These are phyloP conservation scores for Austroboletus eburneus DNA, from an alignment of 768 basidiomycete genomes.

Conservation along the genomic window DNA sequence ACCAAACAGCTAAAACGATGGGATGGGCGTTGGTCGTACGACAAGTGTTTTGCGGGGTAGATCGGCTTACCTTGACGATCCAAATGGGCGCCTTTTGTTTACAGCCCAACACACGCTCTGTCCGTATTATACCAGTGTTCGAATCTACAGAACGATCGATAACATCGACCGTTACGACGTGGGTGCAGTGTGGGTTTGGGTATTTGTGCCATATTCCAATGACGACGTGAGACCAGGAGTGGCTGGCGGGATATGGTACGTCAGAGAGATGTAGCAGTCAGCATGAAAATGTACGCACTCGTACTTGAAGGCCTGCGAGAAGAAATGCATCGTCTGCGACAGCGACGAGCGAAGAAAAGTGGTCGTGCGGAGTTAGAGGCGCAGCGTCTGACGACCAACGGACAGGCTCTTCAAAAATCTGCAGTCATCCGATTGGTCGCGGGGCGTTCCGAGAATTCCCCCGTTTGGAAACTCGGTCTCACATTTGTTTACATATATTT, in stretches of 20 bases:
- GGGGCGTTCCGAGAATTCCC: slow-evolving; percentile 7
- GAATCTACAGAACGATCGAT: slow-evolving; percentile 82
- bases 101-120: slow-evolving; percentile 85
- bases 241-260: slow-evolving; percentile 42
- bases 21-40: slow-evolving; percentile 1
- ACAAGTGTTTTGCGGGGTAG: slow-evolving; percentile 1
- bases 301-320: slow-evolving; percentile 79
- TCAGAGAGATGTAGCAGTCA: slow-evolving; percentile 4
- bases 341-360: slow-evolving; percentile 16
- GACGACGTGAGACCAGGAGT: slow-evolving; percentile 87
- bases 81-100: slow-evolving; percentile 89
- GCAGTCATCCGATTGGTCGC: slow-evolving; percentile 28
- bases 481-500: background rate
- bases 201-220: slow-evolving; percentile 96
- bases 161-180: slow-evolving; percentile 85
- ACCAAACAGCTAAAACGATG: slow-evolving; percentile 64
- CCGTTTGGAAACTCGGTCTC: slow-evolving; percentile 5
- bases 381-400: slow-evolving; percentile 11
- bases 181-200: slow-evolving; percentile 88
- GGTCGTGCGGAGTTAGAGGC: slow-evolving; percentile 20
- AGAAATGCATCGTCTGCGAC: slow-evolving; percentile 67
- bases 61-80: slow-evolving; percentile 79
- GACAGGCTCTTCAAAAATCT: slow-evolving; percentile 12
- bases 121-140: slow-evolving; percentile 82
- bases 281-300: slow-evolving; percentile 50